phyloP scores from a whole-genome alignment of 805 yeast genomes.

The Hanseniaspora opuntiae region DNA sequence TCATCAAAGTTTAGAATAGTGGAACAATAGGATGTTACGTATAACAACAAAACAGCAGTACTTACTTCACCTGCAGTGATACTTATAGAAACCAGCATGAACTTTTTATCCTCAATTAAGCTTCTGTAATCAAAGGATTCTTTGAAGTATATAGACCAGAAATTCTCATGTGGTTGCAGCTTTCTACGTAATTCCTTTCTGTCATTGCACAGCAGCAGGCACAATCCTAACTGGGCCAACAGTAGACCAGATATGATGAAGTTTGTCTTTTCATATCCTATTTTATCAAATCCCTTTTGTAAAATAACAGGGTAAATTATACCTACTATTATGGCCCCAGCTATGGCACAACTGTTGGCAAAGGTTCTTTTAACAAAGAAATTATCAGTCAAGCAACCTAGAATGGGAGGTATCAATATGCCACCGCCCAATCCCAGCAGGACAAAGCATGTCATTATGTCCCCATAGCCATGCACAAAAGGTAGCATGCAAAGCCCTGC shows the following conservation, averaged over 20 bases:
- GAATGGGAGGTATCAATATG: slow-evolving; percentile 39
- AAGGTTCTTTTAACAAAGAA: slow-evolving; percentile 42
- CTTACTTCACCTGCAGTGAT: slow-evolving; percentile 34
- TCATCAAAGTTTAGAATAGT: slow-evolving; percentile 33
- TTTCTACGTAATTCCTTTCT: slow-evolving; percentile 19
- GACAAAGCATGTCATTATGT: slow-evolving; percentile 42
- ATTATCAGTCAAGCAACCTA: slow-evolving; percentile 51
- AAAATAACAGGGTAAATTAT: slow-evolving; percentile 44
- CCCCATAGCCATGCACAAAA: slow-evolving; percentile 39
- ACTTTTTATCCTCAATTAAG: slow-evolving; percentile 28
- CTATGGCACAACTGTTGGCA: slow-evolving; percentile 48
- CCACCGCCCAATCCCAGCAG: slow-evolving; percentile 43
- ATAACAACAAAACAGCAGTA: slow-evolving; percentile 38
- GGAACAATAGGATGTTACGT: slow-evolving; percentile 45
- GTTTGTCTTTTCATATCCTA: slow-evolving; percentile 53
- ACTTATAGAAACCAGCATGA: slow-evolving; percentile 23
- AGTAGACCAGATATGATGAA: slow-evolving; percentile 33
- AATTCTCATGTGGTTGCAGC: not conserved
- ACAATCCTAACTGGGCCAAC: slow-evolving; percentile 16
- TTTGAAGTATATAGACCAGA: slow-evolving; percentile 15
- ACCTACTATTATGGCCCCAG: slow-evolving; percentile 60
- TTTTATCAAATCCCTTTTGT: slow-evolving; percentile 29
- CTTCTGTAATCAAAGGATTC: slow-evolving; percentile 29
- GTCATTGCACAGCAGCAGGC: slow-evolving; percentile 28
- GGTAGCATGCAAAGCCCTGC: slow-evolving; percentile 39